Evolutionary conservation across 2,329 filamentous ascomycete species (phyloP).

Genomic region (Pseudocercospora musae): DNA sequence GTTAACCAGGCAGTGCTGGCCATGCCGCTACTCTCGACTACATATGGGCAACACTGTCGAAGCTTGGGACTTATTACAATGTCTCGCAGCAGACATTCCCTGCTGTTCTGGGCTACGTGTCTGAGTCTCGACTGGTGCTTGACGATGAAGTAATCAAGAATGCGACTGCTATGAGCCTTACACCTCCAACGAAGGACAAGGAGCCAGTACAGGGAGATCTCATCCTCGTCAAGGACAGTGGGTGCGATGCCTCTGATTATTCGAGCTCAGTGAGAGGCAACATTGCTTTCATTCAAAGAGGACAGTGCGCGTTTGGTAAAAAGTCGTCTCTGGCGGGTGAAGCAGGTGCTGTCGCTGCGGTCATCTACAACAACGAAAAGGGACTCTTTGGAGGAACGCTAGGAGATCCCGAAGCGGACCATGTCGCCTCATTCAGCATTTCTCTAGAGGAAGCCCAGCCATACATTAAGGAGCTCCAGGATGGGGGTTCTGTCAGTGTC

Average conservation of each 20-base stretch:
- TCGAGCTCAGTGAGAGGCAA: conserved; percentile 56
- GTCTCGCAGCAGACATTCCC: conserved; percentile 48
- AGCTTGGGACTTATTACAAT: conserved; percentile 60
- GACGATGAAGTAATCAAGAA: conserved; percentile 57
- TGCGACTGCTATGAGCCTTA: conserved; percentile 55
- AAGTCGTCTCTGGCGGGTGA: conserved; percentile 67
- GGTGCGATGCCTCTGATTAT: conserved; percentile 65
- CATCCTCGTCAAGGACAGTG: conserved; percentile 57
- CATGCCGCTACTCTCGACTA: conserved; percentile 31
- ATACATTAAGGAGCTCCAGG: conserved; percentile 19
- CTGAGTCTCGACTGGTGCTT: conserved; percentile 43
- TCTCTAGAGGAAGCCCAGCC: conserved; percentile 35
- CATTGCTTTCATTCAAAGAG: conserved; percentile 69
- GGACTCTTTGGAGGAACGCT: conserved; percentile 47
- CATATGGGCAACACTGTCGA: conserved; percentile 34
- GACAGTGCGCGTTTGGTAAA: conserved; percentile 66
- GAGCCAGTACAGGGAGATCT: conserved; percentile 32
- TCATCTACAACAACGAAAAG: conserved; percentile 73
- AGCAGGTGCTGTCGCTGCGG: conserved; percentile 66
- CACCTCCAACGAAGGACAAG: conserved; percentile 24
- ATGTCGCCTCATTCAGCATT: conserved; percentile 68
- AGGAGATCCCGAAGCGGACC: conserved; percentile 64
- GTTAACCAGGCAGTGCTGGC: conserved; percentile 37
- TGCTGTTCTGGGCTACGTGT: conserved; percentile 29
- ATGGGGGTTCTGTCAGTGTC: conserved; percentile 15